Percentiles rank a stretch among this genome's conserved stretches.
phyloP scores from a whole-genome alignment of 352 stramenopile genomes.

The Phytophthora rubi region DNA sequence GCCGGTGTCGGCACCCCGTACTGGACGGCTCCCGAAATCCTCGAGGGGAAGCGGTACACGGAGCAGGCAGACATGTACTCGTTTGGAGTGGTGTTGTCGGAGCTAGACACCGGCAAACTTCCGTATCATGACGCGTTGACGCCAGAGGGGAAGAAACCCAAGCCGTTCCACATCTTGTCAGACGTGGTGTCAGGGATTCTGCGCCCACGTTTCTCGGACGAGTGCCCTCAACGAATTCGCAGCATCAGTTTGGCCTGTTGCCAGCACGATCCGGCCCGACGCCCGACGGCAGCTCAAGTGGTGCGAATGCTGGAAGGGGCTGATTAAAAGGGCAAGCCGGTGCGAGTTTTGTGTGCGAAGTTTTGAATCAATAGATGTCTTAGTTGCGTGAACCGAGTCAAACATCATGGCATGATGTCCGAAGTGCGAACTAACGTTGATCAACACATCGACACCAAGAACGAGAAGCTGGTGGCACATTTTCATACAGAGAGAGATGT shows the following conservation, averaged over 20 bases:
- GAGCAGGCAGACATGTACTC: neutral
- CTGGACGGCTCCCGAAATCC: conserved; percentile 38
- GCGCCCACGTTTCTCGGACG: conserved; percentile 40
- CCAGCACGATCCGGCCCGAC: conserved; percentile 40
- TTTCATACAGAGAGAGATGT: neutral
- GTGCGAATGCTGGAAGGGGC: conserved; percentile 2
- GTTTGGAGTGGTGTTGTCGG: neutral
- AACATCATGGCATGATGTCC: neutral
- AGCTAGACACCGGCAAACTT: conserved; percentile 10
- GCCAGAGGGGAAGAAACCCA: conserved; percentile 24
- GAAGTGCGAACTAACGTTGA: neutral
- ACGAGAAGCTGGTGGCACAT: neutral
- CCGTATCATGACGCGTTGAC: conserved; percentile 24
- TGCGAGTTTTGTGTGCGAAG: too few species aligned
- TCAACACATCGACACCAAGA: neutral
- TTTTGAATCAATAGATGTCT: neutral
- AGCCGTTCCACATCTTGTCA: conserved; percentile 44
- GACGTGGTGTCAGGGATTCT: conserved; percentile 43
- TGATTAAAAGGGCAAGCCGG: neutral
- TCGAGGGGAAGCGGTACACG: conserved; percentile 15
- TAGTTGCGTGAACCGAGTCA: neutral
- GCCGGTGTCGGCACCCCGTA: conserved; percentile 22
- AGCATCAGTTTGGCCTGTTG: conserved; percentile 43
- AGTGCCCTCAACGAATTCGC: conserved; percentile 42
- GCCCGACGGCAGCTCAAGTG: conserved; percentile 30